These are phyloP conservation scores for Saccharomycopsis hybrid DNA, from an alignment of 1,139 yeast genomes.

Conservation along the genomic window DNA sequence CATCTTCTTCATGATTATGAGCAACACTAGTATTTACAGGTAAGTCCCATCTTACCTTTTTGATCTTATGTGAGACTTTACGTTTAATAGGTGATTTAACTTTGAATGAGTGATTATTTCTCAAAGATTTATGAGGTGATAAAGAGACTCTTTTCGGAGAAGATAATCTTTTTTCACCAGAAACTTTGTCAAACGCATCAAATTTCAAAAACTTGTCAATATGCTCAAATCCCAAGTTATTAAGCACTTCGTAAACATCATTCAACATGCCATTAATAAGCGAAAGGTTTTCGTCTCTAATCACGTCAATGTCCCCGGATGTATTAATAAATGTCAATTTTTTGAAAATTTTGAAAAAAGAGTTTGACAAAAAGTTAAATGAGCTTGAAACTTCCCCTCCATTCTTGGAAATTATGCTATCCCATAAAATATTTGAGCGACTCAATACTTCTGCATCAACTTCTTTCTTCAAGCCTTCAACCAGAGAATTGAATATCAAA, in stretches of 20 bases:
- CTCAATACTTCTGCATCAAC: constrained; percentile 49
- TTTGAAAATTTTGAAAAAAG: constrained; percentile 16
- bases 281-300: constrained; percentile 17
- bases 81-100: constrained; percentile 26
- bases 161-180: constrained; percentile 7
- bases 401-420: constrained; percentile 24
- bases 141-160: constrained; percentile 1
- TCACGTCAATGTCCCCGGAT: constrained; percentile 14
- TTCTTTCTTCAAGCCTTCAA: constrained; percentile 39
- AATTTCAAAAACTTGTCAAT: constrained; percentile 3
- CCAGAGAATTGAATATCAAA: constrained; percentile 34
- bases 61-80: constrained; percentile 1
- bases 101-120: constrained; percentile 5
- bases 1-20: neutral
- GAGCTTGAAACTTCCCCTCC: constrained; percentile 4
- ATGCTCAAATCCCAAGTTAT: constrained; percentile 2
- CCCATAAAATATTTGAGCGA: constrained; percentile 46
- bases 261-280: constrained; percentile 19
- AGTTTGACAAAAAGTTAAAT: constrained; percentile 12
- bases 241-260: constrained; percentile 15
- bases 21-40: neutral
- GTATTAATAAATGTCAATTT: constrained; percentile 18
- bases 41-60: constrained; percentile 21
- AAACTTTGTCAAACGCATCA: neutral
- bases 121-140: constrained; percentile 12